Evolutionary conservation across 2,329 filamentous ascomycete species (phyloP).

Genomic region (Beauveria rudraprayagi): DNA sequence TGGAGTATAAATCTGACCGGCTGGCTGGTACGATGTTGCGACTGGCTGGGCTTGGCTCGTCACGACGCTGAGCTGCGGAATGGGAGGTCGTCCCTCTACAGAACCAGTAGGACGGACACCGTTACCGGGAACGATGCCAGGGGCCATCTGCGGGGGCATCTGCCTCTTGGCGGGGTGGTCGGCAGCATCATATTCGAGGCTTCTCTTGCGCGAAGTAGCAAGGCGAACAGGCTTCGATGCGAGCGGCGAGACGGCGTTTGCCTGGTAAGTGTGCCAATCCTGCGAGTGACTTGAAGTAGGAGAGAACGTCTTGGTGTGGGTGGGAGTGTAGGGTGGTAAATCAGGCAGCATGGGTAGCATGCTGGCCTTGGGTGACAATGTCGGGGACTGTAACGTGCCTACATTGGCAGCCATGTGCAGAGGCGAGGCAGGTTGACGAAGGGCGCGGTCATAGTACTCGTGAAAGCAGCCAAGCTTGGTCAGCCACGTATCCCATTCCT

Average conservation of each 20-base stretch:
- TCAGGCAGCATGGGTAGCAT: constrained; percentile 22
- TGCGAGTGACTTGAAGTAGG: constrained; percentile 30
- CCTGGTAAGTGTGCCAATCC: constrained; percentile 32
- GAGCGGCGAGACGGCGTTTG: constrained; percentile 39
- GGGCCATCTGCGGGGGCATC: constrained; percentile 18
- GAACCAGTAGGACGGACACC: neutral
- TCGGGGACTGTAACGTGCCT: constrained; percentile 32
- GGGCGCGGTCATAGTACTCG: constrained; percentile 70
- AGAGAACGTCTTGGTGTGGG: constrained; percentile 29
- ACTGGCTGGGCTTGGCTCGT: constrained; percentile 29
- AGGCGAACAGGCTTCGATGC: constrained; percentile 38
- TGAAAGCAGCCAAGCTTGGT: constrained; percentile 73
- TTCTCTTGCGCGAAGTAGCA: constrained; percentile 39
- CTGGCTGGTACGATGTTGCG: constrained; percentile 16
- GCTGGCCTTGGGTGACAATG: constrained; percentile 40
- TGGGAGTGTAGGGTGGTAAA: constrained; percentile 27
- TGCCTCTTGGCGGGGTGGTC: constrained; percentile 50
- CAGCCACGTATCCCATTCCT: constrained; percentile 85
- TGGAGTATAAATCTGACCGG: constrained; percentile 14
- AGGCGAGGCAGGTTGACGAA: constrained; percentile 34
- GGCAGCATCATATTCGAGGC: constrained; percentile 38
- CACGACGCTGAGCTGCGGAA: constrained; percentile 63
- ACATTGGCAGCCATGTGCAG: constrained; percentile 27
- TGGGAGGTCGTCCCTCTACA: constrained; percentile 46
- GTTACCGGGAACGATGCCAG: neutral